Percentiles rank a stretch among this genome's conserved stretches.
Conservation (phyloP, 148 eudicot genomes). For the Cornus florida region DNA sequence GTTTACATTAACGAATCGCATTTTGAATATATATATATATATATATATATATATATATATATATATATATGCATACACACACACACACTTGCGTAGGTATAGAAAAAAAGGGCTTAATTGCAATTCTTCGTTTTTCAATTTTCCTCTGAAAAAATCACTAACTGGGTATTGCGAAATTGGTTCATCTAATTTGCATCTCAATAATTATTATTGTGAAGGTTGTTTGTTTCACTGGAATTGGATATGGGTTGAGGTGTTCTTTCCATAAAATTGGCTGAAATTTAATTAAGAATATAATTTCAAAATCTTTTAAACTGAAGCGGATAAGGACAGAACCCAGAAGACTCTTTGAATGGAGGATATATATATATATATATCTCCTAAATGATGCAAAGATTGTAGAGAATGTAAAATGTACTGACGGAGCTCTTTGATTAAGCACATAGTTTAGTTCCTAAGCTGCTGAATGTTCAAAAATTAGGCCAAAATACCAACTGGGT, state of each 20-base stretch:
- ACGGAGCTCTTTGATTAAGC: background rate
- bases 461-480: background rate
- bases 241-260: background rate
- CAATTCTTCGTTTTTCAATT: background rate
- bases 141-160: background rate
- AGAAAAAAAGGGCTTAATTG: background rate
- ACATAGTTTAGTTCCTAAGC: background rate
- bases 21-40: too few relatives aligned
- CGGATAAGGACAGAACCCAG: too few relatives aligned
- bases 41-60: too few relatives aligned
- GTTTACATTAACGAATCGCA: too few relatives aligned
- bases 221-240: background rate
- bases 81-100: background rate
- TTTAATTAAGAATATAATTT: too few relatives aligned
- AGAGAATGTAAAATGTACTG: background rate
- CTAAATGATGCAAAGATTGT: background rate
- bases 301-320: background rate
- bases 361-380: background rate
- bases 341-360: too few relatives aligned
- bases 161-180: background rate
- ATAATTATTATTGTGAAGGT: background rate
- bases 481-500: background rate
- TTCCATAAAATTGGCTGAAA: background rate
- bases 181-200: background rate
- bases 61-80: background rate